Evolutionary conservation across 345 rosid genomes (phyloP).

Genomic region (Pugionium dolabratum): DNA sequence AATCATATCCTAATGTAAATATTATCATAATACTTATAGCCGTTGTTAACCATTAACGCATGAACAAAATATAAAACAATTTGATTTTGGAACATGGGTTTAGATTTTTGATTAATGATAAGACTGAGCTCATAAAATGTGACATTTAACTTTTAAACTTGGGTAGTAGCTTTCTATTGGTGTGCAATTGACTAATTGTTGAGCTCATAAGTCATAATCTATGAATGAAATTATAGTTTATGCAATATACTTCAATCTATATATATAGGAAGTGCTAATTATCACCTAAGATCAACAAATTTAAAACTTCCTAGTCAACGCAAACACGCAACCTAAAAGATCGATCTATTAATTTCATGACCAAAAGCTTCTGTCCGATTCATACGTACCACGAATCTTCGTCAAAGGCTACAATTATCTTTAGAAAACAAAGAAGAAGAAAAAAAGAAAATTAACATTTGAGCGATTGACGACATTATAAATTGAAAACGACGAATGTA

Average conservation of each 20-base stretch:
- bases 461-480: constrained; percentile 14
- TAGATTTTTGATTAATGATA: not conserved
- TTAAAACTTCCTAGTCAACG: constrained; percentile 28
- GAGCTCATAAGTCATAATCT: not conserved
- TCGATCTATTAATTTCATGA: constrained; percentile 12
- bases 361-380: constrained; percentile 32
- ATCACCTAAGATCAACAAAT: constrained; percentile 12
- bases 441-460: too few relatives aligned
- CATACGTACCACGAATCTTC: constrained; percentile 34
- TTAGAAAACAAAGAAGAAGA: constrained; percentile 1
- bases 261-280: constrained; percentile 12
- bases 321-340: constrained; percentile 29
- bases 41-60: not conserved
- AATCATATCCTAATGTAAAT: too few relatives aligned
- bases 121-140: constrained; percentile 2
- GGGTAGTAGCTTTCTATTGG: too few relatives aligned
- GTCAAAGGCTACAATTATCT: constrained; percentile 38
- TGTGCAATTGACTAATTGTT: too few relatives aligned
- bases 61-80: constrained; percentile 5
- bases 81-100: not conserved
- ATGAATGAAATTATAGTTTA: not conserved
- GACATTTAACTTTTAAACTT: not conserved
- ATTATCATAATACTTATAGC: not conserved
- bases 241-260: constrained; percentile 6
- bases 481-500: constrained; percentile 21